Percentiles rank a stretch among this genome's conserved stretches.
These are phyloP conservation scores for Lasiosphaeria hispida DNA, from an alignment of 495 filamentous ascomycete species.

Conservation along the genomic window DNA sequence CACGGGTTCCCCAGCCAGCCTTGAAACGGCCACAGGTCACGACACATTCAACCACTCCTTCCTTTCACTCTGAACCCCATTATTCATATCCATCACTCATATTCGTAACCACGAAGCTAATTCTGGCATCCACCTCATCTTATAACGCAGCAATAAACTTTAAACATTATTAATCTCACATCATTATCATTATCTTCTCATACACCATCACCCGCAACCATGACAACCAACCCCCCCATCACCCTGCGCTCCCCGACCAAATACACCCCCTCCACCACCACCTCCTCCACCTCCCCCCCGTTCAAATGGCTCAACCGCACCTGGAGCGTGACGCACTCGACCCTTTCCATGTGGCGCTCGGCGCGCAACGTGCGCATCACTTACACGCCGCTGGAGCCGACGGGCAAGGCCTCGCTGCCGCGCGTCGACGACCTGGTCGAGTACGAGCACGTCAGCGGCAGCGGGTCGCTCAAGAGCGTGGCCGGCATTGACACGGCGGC, in stretches of 20 bases:
- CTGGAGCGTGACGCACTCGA: conserved; percentile 76
- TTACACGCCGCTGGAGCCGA: conserved; percentile 52
- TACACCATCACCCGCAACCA: conserved; percentile 2
- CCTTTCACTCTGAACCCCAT: too few species aligned
- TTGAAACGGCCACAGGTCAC: too few species aligned
- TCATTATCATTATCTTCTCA: background rate
- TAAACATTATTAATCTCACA: background rate
- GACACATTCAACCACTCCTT: too few species aligned
- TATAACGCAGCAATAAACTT: too few species aligned
- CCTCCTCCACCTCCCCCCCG: conserved; percentile 48
- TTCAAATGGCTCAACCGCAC: conserved; percentile 61
- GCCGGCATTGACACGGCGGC: conserved; percentile 61
- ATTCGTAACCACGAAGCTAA: too few species aligned
- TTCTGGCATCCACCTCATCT: too few species aligned
- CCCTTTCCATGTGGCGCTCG: conserved; percentile 70
- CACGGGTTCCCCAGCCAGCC: too few species aligned
- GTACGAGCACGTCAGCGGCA: conserved; percentile 54
- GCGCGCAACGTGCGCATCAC: conserved; percentile 73
- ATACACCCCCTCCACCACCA: conserved; percentile 28
- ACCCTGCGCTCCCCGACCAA: conserved; percentile 46
- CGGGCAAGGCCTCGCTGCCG: conserved; percentile 19
- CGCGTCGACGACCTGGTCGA: conserved; percentile 66
- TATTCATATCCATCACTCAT: too few species aligned
- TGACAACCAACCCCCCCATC: conserved; percentile 17
- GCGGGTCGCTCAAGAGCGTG: conserved; percentile 52